A percentile compares a stretch with the other conserved stretches of the same genome.
These are phyloP conservation scores for Cryptosporidium sp. DNA, from an alignment of 169 alveolate species.

Conservation along the genomic window DNA sequence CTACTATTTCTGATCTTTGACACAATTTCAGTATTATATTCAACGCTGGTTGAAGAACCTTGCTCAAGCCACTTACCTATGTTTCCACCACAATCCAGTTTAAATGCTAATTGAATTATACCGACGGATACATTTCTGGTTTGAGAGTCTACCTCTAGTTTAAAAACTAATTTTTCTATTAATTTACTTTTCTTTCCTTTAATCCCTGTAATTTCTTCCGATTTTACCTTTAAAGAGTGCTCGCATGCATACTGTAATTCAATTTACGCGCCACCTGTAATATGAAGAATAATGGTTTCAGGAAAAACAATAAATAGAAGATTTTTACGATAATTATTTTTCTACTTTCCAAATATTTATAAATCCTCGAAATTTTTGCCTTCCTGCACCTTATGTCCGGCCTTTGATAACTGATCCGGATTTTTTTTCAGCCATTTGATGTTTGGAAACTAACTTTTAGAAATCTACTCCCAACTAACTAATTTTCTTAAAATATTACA, in stretches of 20 bases:
- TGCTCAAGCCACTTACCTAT: neutral
- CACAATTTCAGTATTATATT: neutral
- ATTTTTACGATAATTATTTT: too few species aligned
- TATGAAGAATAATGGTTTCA: neutral
- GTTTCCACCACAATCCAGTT: neutral
- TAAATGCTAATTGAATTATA: neutral
- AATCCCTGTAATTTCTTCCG: neutral
- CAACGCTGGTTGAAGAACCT: neutral
- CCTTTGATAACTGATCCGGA: too few species aligned
- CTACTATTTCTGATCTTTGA: neutral
- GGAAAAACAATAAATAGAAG: too few species aligned
- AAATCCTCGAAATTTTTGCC: too few species aligned
- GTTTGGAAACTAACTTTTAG: too few species aligned
- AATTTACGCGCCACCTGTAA: neutral
- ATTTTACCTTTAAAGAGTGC: neutral
- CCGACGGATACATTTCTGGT: neutral
- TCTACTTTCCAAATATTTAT: too few species aligned
- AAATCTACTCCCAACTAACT: too few species aligned
- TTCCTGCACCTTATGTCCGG: too few species aligned
- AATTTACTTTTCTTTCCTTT: neutral
- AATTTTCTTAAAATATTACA: too few species aligned
- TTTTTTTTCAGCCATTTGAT: too few species aligned
- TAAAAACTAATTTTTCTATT: neutral
- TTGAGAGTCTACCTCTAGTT: neutral
- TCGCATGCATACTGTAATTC: neutral